These are phyloP conservation scores for Candida oleophila DNA, from an alignment of 805 yeast species.

Conservation along the genomic window DNA sequence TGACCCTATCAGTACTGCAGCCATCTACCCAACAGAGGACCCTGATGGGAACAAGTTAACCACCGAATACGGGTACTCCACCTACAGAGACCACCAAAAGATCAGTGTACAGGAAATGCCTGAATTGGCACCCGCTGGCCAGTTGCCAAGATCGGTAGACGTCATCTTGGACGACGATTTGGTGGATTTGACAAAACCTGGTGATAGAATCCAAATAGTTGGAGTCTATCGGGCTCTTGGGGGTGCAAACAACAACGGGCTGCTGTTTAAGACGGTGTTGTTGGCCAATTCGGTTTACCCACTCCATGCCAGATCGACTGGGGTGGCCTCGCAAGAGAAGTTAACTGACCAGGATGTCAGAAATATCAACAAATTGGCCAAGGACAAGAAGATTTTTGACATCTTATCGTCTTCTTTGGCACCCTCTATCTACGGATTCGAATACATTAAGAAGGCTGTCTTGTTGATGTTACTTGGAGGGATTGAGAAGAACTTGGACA, in stretches of 20 bases:
- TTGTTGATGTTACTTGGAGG: conserved; percentile 91
- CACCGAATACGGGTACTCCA: conserved; percentile 91
- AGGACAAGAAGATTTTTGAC: conserved; percentile 70
- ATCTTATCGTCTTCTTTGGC: conserved; percentile 84
- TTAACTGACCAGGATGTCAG: conserved; percentile 82
- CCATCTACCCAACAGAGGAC: conserved; percentile 91
- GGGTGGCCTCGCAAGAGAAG: conserved; percentile 67
- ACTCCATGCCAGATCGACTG: conserved; percentile 82
- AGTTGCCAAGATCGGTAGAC: conserved; percentile 89
- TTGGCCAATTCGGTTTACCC: conserved; percentile 89
- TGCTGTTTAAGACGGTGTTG: conserved; percentile 79
- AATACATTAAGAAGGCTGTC: conserved; percentile 86
- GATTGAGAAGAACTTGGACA: conserved; percentile 86
- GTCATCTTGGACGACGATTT: conserved; percentile 92
- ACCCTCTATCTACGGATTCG: conserved; percentile 94
- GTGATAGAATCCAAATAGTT: conserved; percentile 90
- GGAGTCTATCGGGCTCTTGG: conserved; percentile 94
- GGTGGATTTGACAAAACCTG: conserved; percentile 90
- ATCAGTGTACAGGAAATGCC: conserved; percentile 97
- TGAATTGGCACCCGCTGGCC: conserved; percentile 97
- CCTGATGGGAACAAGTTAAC: conserved; percentile 83
- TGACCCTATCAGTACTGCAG: conserved; percentile 77
- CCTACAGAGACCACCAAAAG: conserved; percentile 92
- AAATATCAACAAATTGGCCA: conserved; percentile 77
- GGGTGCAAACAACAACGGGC: conserved; percentile 55